Evolutionary conservation across 805 yeast species (phyloP), one percentile per base, ranked within the genome.

Genomic region (Kodamaea lidongshanica): DNA sequence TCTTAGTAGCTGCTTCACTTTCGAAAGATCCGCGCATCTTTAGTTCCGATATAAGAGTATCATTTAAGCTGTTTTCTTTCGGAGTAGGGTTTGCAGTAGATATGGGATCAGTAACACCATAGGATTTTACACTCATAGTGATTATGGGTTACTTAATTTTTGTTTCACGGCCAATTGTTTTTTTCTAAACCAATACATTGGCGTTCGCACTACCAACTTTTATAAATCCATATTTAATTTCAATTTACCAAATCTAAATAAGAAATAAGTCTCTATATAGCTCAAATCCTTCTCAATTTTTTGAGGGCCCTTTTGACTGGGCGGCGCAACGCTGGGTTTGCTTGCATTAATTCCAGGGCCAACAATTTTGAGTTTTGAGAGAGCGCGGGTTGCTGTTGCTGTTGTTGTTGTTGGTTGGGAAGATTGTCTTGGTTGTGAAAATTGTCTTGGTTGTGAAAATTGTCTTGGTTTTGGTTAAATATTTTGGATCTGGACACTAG

Each of bases 11-110:
- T 9, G 65, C 71, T 49, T 86, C 96, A 28, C 79, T 66, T 55
- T 92, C 98, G 53, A 92, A 92, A 1, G 96, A 86, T 3, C 88
- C 89, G 45, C 83, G 83, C 15, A 61, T 67, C 52, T 87, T 82
- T 28, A 92, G 65, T 52, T 87, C 96, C 30, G 69, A 72, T 26
- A 92, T 77, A 53, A 92, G 61, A 26, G 64, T 56, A 48, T 83
- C 95, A 50, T 92, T 92, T 34, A 87, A 56, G 16, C 61, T 63
- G 31, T 77, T 77, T 52, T 92, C 98, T 16, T 74, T 74, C 1
- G 85, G 75, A 1, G 94, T 81, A 0, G 98, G 88, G 7, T 83
- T 84, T 1, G 78, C 85, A n/a, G 69, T 56, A 0, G 96, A 85
- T 21, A 89, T 82, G 1, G n/a, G n/a, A n/a, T n/a, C n/a, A n/a